Base-by-base conservation (phyloP, 1,284 basidiomycete species). In the Moesziomyces sp. region DNA sequence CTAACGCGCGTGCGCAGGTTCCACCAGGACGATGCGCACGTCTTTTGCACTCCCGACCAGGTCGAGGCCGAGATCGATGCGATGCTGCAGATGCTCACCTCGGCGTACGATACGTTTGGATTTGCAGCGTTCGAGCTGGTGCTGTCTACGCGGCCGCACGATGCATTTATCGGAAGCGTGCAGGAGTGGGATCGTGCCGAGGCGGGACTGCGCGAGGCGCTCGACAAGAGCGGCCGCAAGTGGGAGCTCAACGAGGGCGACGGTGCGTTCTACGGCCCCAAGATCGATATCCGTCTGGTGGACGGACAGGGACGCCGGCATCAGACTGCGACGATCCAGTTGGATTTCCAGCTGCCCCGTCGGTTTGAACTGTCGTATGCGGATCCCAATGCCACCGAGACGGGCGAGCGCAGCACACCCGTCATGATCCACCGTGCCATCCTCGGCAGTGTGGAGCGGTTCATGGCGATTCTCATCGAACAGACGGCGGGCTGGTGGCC, bases 341-440 rank as follows among this genome's bases (percentile, higher is more conserved):
- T 84, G 11, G 82, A 84, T 50, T 84, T 84, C 48, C 82, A 84
- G 64, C 68, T 84, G 13, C 82, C 82, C 0, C 64, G 71, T 43
- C 67, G 82, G 2, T 84, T 84, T 51, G 64, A 76, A 24, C 63
- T 84, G 7, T 52, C 61, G 10, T 84, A 82, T 51, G 64, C 71
- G 11, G 71, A 76, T 24, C 70, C 69, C 6, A 7, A 28, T 0
- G 60, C 59, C 10, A 46, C 40, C 7, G n/a, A 48, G 18, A 42
- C 67, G 19, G 38, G 44, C 42, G 57, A 52, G 38, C 40, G 46
- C 3, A 59, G 56, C 7, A 24, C 40, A 11, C 81, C 81, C 0
- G 82, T 84, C 4, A 81, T 84, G 81, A 83, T 84, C 52, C 82
- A 84, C 61, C 76, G 82, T 11, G 82, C 82, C 13, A 83, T 84